Evolutionary conservation across 78 protist species (phyloP).

Genomic region (Dictyostelium firmibasis): DNA sequence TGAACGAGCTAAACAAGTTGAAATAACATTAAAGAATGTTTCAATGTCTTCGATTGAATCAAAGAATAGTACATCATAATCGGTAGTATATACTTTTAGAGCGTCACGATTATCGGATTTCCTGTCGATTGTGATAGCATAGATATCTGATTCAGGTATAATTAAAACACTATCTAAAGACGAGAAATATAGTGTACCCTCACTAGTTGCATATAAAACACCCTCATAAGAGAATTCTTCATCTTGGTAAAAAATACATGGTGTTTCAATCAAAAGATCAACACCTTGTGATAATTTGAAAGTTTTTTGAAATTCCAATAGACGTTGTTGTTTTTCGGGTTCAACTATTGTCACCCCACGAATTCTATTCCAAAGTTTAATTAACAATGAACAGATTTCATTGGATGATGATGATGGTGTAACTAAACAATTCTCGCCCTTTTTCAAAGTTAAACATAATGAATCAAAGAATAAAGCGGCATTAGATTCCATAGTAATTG

Average conservation of each 20-base stretch:
- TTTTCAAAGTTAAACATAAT: constrained; percentile 24
- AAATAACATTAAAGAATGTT: background rate
- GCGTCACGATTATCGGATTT: constrained; percentile 34
- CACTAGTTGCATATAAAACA: constrained; percentile 5
- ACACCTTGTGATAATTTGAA: constrained; percentile 37
- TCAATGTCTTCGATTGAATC: constrained; percentile 34
- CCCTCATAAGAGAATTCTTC: constrained; percentile 48
- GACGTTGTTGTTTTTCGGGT: background rate
- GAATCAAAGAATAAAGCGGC: constrained; percentile 66
- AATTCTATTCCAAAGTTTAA: constrained; percentile 3
- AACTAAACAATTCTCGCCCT: constrained; percentile 51
- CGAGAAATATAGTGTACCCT: constrained; percentile 23
- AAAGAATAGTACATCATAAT: constrained; percentile 19
- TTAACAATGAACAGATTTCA: constrained; percentile 12
- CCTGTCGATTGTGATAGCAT: constrained; percentile 15
- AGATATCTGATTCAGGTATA: constrained; percentile 14
- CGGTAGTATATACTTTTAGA: constrained; percentile 8
- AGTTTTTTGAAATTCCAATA: constrained; percentile 41
- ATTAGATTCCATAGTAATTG: constrained; percentile 38
- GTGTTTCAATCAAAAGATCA: background rate
- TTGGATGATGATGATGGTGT: constrained; percentile 25
- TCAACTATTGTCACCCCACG: background rate
- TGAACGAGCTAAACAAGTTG: background rate
- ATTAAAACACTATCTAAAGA: constrained; percentile 10
- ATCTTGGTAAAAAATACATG: constrained; percentile 36